Conservation (phyloP, 345 rosid species). For the Aquilaria malaccensis region DNA sequence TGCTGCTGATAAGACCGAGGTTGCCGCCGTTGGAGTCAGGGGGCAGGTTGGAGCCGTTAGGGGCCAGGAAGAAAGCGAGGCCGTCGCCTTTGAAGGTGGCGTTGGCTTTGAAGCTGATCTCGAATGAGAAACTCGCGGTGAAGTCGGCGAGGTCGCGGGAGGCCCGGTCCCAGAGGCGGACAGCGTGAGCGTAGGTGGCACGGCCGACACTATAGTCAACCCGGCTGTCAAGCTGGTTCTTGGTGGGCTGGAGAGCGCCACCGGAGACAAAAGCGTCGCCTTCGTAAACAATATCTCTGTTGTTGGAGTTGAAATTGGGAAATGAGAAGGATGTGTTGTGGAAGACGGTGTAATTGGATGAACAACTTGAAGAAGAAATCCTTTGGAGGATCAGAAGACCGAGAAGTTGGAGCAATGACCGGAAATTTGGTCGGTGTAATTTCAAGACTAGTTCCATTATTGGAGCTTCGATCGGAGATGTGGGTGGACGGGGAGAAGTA, state of each 20-base stretch:
- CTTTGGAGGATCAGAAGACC: too few relatives aligned
- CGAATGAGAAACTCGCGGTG: constrained; percentile 14
- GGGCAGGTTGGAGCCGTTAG: constrained; percentile 6
- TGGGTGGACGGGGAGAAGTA: too few relatives aligned
- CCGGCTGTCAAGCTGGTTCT: neutral
- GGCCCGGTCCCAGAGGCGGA: neutral
- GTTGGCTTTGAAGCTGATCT: neutral
- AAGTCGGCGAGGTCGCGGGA: neutral
- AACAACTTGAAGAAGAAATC: too few relatives aligned
- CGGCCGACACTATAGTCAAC: neutral
- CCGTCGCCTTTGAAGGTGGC: neutral
- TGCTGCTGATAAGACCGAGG: constrained; percentile 9
- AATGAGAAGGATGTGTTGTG: neutral
- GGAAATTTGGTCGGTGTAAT: too few relatives aligned
- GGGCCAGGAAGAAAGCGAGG: constrained; percentile 15
- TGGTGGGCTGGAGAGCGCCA: neutral
- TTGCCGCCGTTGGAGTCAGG: neutral
- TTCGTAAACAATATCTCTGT: neutral
- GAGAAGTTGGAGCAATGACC: too few relatives aligned
- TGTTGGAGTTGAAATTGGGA: neutral
- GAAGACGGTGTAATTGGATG: too few relatives aligned
- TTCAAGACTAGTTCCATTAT: too few relatives aligned
- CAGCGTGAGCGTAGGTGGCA: neutral
- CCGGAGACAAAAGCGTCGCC: neutral
- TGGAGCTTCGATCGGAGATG: too few relatives aligned